Evolutionary conservation across 352 stramenopile species (phyloP).

Genomic region (Albugo laibachii): DNA sequence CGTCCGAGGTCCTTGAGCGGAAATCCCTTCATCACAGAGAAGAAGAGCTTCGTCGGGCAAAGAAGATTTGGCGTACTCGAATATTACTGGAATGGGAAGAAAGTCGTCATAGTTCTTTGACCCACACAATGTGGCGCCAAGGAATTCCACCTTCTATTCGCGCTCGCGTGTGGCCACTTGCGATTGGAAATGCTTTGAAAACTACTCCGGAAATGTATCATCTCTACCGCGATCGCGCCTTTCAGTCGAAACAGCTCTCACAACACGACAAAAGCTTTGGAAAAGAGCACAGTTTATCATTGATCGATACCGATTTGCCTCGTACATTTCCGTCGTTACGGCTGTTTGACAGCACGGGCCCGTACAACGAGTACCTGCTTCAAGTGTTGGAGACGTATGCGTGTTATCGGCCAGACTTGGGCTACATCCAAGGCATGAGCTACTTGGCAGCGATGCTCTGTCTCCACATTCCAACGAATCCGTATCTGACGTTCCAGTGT

Average conservation of each 20-base stretch:
- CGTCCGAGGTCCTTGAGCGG: constrained; percentile 16
- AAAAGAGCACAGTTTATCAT: constrained; percentile 48
- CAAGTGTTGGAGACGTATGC: constrained; percentile 76
- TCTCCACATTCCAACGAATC: constrained; percentile 68
- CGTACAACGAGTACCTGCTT: constrained; percentile 53
- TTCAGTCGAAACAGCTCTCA: constrained; percentile 30
- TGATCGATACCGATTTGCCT: constrained; percentile 76
- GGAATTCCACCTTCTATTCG: constrained; percentile 70
- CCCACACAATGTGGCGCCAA: constrained; percentile 59
- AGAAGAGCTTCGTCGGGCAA: constrained; percentile 56
- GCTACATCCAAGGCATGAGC: constrained; percentile 82
- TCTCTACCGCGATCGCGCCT: constrained; percentile 48
- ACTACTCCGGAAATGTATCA: constrained; percentile 75
- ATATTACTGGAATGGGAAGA: constrained; percentile 65
- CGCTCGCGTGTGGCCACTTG: constrained; percentile 60
- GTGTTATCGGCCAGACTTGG: constrained; percentile 70
- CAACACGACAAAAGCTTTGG: constrained; percentile 16
- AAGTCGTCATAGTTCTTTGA: constrained; percentile 45
- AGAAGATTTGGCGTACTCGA: constrained; percentile 63
- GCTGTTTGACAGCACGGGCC: constrained; percentile 51
- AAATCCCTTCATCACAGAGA: constrained; percentile 48
- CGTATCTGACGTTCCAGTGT: constrained; percentile 68
- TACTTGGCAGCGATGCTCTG: constrained; percentile 73
- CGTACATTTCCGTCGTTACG: constrained; percentile 69
- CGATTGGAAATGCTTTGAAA: constrained; percentile 71